Conservation (phyloP, 176 grass and related monocot genomes). For the Triticum turgidum region DNA sequence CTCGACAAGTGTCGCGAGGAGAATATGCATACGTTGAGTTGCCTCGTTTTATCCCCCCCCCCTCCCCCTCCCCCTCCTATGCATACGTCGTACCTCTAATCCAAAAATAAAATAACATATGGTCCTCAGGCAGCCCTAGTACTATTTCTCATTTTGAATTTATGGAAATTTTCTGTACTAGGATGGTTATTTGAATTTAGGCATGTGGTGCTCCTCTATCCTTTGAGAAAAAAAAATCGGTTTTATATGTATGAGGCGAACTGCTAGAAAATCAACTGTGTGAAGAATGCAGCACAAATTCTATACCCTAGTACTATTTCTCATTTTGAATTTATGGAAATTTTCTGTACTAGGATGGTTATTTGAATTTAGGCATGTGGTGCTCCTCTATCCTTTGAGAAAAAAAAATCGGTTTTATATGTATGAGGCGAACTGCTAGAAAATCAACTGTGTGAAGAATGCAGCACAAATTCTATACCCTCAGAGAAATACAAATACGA, state of each 20-base stretch:
- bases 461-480: background rate
- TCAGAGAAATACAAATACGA: background rate
- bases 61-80: too few species aligned
- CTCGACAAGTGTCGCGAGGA: background rate
- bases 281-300: background rate
- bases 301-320: background rate
- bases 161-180: too few species aligned
- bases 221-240: too few species aligned
- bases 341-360: too few species aligned
- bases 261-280: background rate
- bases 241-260: background rate
- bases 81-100: background rate
- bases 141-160: background rate
- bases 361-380: background rate
- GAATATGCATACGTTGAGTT: background rate
- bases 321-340: background rate
- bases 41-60: too few species aligned
- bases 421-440: background rate
- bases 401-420: too few species aligned
- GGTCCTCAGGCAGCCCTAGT: background rate
- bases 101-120: background rate
- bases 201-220: background rate
- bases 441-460: background rate
- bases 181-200: background rate
- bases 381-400: background rate